Conservation (phyloP, 2,329 filamentous ascomycete species). For the Sphaerulina musiva region DNA sequence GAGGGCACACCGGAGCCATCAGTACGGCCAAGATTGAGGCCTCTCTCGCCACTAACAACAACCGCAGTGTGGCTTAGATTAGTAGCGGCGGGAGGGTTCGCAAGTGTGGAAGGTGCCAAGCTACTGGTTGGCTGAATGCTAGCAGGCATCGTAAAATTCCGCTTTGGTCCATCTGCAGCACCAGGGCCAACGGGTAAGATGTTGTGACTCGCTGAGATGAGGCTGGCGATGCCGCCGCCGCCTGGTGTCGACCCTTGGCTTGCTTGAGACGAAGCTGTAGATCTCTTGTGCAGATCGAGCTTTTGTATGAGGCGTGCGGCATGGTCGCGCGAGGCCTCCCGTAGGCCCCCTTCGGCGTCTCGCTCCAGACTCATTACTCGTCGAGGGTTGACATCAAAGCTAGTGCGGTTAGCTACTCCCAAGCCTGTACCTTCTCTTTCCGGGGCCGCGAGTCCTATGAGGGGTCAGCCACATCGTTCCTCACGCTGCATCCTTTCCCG, state of each 20-base stretch:
- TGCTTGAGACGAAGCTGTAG: conserved; percentile 44
- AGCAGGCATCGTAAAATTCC: conserved; percentile 39
- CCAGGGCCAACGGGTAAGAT: conserved; percentile 60
- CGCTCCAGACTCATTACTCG: conserved; percentile 45
- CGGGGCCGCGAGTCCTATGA: conserved; percentile 34
- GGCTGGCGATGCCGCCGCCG: conserved; percentile 67
- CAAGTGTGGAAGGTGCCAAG: conserved; percentile 74
- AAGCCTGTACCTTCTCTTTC: conserved; percentile 36
- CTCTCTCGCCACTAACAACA: conserved; percentile 69
- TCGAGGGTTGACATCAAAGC: conserved; percentile 60
- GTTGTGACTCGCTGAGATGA: conserved; percentile 79
- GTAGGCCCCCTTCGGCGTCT: conserved; percentile 45
- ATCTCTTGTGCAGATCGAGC: conserved; percentile 79
- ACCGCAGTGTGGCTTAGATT: conserved; percentile 82
- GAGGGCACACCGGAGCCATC: conserved; percentile 68
- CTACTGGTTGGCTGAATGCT: conserved; percentile 43
- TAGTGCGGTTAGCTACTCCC: conserved; percentile 54
- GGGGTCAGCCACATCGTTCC: no score
- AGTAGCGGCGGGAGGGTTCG: conserved; percentile 74
- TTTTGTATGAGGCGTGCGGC: conserved; percentile 87
- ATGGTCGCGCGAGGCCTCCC: conserved; percentile 71
- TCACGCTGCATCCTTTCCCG: no score
- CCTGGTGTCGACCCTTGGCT: conserved; percentile 30
- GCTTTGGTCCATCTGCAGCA: conserved; percentile 27
- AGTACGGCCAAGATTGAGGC: conserved; percentile 53